A percentile compares a stretch with the other conserved stretches of the same genome.
These are phyloP conservation scores for Colletotrichum sp. DNA, from an alignment of 2,329 filamentous ascomycete genomes.

Conservation along the genomic window DNA sequence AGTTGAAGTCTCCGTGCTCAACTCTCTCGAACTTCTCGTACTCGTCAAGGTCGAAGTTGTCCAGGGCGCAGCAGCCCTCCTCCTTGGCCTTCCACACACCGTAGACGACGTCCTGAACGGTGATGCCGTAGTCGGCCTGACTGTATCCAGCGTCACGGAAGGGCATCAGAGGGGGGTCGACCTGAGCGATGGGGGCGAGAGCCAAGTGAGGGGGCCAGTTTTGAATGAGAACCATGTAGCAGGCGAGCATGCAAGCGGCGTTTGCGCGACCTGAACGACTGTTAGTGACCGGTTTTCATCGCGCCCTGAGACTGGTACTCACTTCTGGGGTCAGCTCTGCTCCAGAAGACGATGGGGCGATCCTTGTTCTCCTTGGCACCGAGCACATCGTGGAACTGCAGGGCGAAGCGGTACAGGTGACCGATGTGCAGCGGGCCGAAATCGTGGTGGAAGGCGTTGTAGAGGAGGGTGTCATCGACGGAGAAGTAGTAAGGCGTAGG, in stretches of 20 bases:
- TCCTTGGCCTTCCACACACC: conserved; percentile 99
- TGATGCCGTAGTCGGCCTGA: conserved; percentile 95
- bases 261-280: conserved; percentile 77
- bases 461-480: conserved; percentile 88
- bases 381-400: conserved; percentile 93
- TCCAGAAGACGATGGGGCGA: conserved; percentile 94
- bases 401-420: conserved; percentile 94
- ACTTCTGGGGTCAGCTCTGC: conserved; percentile 89
- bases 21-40: conserved; percentile 96
- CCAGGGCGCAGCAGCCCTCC: conserved; percentile 86
- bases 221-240: conserved; percentile 99
- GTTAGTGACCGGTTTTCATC: conserved; percentile 27
- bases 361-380: conserved; percentile 90
- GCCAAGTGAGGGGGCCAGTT: conserved; percentile 97
- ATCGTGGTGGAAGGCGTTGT: conserved; percentile 98
- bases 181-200: conserved; percentile 92
- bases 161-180: conserved; percentile 97
- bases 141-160: conserved; percentile 98
- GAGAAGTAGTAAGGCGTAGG: conserved; percentile 89
- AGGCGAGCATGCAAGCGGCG: conserved; percentile 91
- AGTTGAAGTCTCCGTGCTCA: conserved; percentile 99
- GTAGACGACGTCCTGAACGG: conserved; percentile 96
- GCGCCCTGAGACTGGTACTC: conserved; percentile 40
- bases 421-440: conserved; percentile 98
- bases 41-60: conserved; percentile 95